Evolutionary conservation across 345 rosid genomes (phyloP).

Genomic region (Chamaenerion angustifolium): DNA sequence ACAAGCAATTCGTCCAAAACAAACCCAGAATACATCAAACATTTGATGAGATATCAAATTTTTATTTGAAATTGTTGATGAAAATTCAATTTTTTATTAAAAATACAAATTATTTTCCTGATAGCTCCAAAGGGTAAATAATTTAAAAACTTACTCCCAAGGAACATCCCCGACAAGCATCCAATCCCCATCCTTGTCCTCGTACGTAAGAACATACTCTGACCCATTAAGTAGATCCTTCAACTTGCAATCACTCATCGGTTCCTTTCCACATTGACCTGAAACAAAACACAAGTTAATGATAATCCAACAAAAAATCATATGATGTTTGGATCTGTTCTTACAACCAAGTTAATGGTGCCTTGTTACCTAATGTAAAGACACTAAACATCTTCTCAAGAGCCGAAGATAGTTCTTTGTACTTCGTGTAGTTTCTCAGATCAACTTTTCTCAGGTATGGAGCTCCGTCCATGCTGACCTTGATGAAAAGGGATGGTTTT

Average conservation of each 20-base stretch:
- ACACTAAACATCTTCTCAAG: no score
- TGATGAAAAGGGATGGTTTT: constrained; percentile 61
- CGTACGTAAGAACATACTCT: constrained; percentile 79
- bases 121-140: neutral
- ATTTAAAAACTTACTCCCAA: constrained; percentile 42
- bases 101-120: neutral
- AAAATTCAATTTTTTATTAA: no score
- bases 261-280: constrained; percentile 62
- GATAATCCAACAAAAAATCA: no score
- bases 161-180: constrained; percentile 96
- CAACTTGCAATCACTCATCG: constrained; percentile 55
- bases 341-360: no score
- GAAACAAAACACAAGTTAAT: no score
- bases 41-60: no score
- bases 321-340: no score
- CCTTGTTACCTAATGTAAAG: no score
- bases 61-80: no score
- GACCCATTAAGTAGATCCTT: constrained; percentile 49
- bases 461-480: constrained; percentile 97
- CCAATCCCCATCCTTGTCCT: constrained; percentile 94
- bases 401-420: constrained; percentile 39
- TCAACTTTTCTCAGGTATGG: constrained; percentile 88
- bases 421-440: constrained; percentile 52
- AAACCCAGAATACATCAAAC: no score
- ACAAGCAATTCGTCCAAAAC: neutral